Conservation (phyloP, 768 basidiomycete species). For the Suillus tomentosus region DNA sequence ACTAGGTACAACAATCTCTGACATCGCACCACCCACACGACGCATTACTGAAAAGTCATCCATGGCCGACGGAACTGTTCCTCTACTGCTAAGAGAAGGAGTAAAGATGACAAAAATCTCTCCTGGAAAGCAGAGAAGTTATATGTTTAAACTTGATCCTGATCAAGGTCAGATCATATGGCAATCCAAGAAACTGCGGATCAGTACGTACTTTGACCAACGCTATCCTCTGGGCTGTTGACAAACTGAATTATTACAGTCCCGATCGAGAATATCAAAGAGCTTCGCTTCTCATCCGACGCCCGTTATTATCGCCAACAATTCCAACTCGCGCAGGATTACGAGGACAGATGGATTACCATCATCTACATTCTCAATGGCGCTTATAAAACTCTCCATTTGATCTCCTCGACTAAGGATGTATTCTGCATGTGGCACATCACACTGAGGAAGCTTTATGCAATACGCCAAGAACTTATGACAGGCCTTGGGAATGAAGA, state of each 20-base stretch:
- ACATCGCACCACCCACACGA: neutral
- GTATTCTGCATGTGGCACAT: constrained; percentile 65
- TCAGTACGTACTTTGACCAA: constrained; percentile 46
- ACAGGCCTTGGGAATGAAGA: constrained; percentile 64
- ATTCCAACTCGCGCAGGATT: constrained; percentile 61
- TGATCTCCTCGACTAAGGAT: constrained; percentile 69
- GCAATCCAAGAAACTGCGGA: constrained; percentile 69
- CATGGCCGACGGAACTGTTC: constrained; percentile 50
- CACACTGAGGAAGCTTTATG: constrained; percentile 63
- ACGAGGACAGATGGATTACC: constrained; percentile 79
- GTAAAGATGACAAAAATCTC: constrained; percentile 84
- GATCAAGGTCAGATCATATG: constrained; percentile 82
- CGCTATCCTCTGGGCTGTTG: constrained; percentile 1
- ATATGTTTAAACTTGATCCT: constrained; percentile 71
- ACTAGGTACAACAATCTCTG: neutral
- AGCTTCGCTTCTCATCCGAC: constrained; percentile 74
- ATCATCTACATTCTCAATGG: constrained; percentile 80
- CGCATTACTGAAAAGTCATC: constrained; percentile 12
- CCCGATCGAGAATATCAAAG: constrained; percentile 83
- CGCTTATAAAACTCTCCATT: constrained; percentile 82
- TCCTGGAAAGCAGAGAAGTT: constrained; percentile 70
- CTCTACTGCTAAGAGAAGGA: constrained; percentile 59
- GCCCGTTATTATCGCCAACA: constrained; percentile 72
- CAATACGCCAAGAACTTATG: constrained; percentile 71
- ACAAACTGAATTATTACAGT: constrained; percentile 45